Evolutionary conservation across 441 rosid species (phyloP), one percentile per base, ranked within the genome.

Genomic region (Gossypium davidsonii): DNA sequence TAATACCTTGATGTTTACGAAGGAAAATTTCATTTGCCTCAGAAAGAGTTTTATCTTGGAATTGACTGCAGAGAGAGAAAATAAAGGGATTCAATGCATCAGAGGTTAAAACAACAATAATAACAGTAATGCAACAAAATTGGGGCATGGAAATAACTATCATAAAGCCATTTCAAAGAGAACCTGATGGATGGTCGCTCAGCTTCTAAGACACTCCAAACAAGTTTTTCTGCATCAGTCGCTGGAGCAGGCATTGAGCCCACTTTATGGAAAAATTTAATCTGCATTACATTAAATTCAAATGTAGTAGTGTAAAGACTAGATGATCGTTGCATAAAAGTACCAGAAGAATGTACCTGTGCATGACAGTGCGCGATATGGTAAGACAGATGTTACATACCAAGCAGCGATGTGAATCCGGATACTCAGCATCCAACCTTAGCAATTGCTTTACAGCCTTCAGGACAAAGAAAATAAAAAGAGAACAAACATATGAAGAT

Each of bases 391-490:
- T 14, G 63, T 63, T 65, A 72, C 87, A 77, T 86, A 96, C 99
- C 99, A 96, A 82, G 82, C 98, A 88, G 74, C 92, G 80, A 85
- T 93, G 98, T 55, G 98, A 81, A 83, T 93, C 94, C 6, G 99
- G 97, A 74, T 85, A 83, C 81, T 96, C 98, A 23, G 92, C 86
- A 73, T 90, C 97, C 90, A 96, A 72, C 80, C 91, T 88, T 58
- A 90, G 85, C 83, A 93, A 77, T 72, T 93, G 94, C 83, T 91
- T 91, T 71, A 96, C 88, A 64, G 99, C 97, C 99, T 96, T 77
- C 77, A 80, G 20, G 48, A 2, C 15, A 51, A 46, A 15, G n/a
- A 8, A 23, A 53, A 70, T 4, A 49, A 7, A 14, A 28, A 1
- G 15, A 68, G 18, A 1, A 37, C 52, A 26, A 51, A 52, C 53